These are phyloP conservation scores for Trichoderma sp. DNA, from an alignment of 2,329 filamentous ascomycete species.

Conservation along the genomic window DNA sequence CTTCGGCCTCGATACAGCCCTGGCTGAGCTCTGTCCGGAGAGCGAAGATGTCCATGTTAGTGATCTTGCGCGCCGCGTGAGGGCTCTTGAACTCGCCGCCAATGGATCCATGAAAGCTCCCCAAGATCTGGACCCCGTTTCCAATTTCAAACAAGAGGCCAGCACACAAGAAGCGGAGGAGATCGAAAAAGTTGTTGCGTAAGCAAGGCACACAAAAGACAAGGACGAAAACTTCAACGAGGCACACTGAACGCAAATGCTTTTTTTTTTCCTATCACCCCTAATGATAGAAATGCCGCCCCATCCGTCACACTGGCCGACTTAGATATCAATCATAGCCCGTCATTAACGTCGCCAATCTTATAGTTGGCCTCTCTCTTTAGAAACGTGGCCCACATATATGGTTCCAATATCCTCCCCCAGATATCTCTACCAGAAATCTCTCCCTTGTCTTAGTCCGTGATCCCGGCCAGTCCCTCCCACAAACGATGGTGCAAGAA, in stretches of 20 bases:
- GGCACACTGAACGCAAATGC: conserved; percentile 22
- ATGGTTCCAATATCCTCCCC: conserved; percentile 10
- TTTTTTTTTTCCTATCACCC: conserved; percentile 17
- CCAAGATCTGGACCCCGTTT: conserved; percentile 23
- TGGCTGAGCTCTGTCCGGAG: conserved; percentile 71
- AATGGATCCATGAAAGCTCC: conserved; percentile 25
- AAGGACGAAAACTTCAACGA: conserved; percentile 19
- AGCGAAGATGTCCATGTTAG: conserved; percentile 83
- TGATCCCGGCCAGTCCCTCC: conserved; percentile 24
- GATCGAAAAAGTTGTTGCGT: conserved; percentile 31
- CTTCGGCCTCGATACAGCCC: conserved; percentile 72
- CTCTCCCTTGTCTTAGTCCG: conserved; percentile 17
- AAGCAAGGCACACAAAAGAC: conserved; percentile 12
- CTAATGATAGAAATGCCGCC: conserved; percentile 24
- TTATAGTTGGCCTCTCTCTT: conserved; percentile 25
- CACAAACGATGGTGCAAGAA: conserved; percentile 25
- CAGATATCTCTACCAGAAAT: conserved; percentile 20
- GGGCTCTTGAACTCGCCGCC: conserved; percentile 51
- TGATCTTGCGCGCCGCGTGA: conserved; percentile 75
- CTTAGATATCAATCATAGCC: conserved; percentile 24
- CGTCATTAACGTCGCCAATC: conserved; percentile 26
- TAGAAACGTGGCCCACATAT: conserved; percentile 24
- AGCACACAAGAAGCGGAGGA: conserved; percentile 37
- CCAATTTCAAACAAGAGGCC: conserved; percentile 31
- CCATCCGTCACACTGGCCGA: conserved; percentile 8